Evolutionary conservation across 2,329 filamentous ascomycete species (phyloP), one percentile per base, ranked within the genome.

Genomic region (Rosellinia necatrix): DNA sequence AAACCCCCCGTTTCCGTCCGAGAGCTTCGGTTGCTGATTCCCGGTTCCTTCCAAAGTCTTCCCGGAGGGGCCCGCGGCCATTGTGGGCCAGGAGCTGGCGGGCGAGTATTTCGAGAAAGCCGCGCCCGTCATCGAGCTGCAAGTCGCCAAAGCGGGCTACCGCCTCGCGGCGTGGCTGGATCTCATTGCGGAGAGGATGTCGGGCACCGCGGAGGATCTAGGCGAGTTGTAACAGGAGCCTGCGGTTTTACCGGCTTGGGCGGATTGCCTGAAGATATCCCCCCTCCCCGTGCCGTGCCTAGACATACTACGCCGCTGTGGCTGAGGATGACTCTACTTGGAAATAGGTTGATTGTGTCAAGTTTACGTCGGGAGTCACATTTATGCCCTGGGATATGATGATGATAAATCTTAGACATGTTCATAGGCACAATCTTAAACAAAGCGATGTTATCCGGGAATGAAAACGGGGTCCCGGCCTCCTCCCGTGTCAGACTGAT

Each of bases 101-200:
- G 82, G 81, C 0, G 77, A 80, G 29, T 90, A 90, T 71, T 89
- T 84, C 65, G 76, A 84, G 27, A 78, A 77, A 27, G 86, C 85
- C 2, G 81, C 81, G n/a, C 83, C 81, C 17, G 81, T 86, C 54
- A 77, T 90, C 41, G 84, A 90, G 71, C 68, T 82, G 56, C 83
- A 88, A 68, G 77, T 91, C 58, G 88, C 87, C 6, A 83, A 82
- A 61, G 88, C 85, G 3, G 88, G 88, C 9, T 88, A 84, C 69
- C 80, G 88, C 44, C 77, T 91, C 69, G 88, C 83, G 2, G 80
- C 80, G 17, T 90, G 85, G 84, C 72, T 90, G 58, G 86, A 89
- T 66, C 73, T 79, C 64, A 85, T 89, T 64, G 83, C 76, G 7
- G 72, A 76, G 12, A 62, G 61, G 38, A 67, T 71, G 32, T 64